Evolutionary conservation across 148 eudicot species (phyloP).

Genomic region (Hydrangea macrophylla): DNA sequence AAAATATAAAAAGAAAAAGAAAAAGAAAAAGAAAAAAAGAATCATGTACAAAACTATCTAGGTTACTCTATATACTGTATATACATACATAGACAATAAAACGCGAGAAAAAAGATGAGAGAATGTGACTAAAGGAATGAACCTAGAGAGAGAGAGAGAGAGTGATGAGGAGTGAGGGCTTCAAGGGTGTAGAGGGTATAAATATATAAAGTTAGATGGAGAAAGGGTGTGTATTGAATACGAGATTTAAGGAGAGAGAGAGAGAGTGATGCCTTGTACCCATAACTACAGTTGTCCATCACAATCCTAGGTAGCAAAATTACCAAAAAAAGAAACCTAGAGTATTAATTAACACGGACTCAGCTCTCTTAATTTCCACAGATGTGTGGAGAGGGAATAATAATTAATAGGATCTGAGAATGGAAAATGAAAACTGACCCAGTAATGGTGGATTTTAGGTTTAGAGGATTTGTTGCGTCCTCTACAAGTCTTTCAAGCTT

Average conservation of each 20-base stretch:
- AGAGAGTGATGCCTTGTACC: slow-evolving; percentile 7
- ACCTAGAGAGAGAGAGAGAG: slow-evolving; percentile 13
- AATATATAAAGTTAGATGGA: slow-evolving; percentile 18
- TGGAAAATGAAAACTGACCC: slow-evolving; percentile 11
- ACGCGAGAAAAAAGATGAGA: not conserved
- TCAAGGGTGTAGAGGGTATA: slow-evolving; percentile 16
- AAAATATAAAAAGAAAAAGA: too few relatives aligned
- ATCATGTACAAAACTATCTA: slow-evolving; percentile 2
- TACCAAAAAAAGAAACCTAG: too few relatives aligned
- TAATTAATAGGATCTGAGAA: slow-evolving; percentile 13
- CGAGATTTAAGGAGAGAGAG: slow-evolving; percentile 16
- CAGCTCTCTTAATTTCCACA: slow-evolving; percentile 1
- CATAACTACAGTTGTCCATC: slow-evolving; percentile 65
- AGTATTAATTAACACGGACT: slow-evolving; percentile 23
- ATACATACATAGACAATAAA: not conserved
- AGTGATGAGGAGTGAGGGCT: slow-evolving; percentile 15
- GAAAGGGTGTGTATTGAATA: slow-evolving; percentile 25
- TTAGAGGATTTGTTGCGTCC: slow-evolving; percentile 15
- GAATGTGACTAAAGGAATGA: slow-evolving; percentile 7
- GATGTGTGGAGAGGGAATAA: not conserved
- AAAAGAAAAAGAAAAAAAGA: too few relatives aligned
- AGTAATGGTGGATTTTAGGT: slow-evolving; percentile 5
- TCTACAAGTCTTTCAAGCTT: not conserved
- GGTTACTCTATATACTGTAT: not conserved
- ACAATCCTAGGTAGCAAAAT: slow-evolving; percentile 54